Evolutionary conservation across 1,284 basidiomycete species (phyloP).

Genomic region (Apiotrichum mycotoxinovorans): DNA sequence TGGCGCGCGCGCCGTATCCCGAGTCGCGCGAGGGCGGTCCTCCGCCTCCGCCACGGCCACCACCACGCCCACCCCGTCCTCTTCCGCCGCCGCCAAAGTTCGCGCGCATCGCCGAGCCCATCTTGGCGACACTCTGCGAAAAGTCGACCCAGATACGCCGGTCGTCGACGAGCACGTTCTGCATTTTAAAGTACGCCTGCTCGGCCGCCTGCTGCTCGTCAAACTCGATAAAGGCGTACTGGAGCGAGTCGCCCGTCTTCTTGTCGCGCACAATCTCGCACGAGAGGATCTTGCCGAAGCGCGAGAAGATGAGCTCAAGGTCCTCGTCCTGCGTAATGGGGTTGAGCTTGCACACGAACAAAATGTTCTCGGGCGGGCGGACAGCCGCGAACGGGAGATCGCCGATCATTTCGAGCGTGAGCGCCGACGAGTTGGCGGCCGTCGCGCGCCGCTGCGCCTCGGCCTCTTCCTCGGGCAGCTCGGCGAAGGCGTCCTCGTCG

Average conservation of each 20-base stretch:
- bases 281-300: slow-evolving; percentile 92
- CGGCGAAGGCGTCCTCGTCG: slow-evolving; percentile 72
- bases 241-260: slow-evolving; percentile 89
- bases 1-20: slow-evolving; percentile 12
- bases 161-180: slow-evolving; percentile 98
- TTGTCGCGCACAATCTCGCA: slow-evolving; percentile 97
- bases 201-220: slow-evolving; percentile 89
- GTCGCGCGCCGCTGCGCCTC: slow-evolving; percentile 74
- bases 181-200: slow-evolving; percentile 99
- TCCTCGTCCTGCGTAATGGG: slow-evolving; percentile 93
- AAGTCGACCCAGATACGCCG: slow-evolving; percentile 98
- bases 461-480: slow-evolving; percentile 68
- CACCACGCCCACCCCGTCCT: slow-evolving; percentile 20
- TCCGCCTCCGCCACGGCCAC: slow-evolving; percentile 19
- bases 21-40: slow-evolving; percentile 13
- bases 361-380: slow-evolving; percentile 93
- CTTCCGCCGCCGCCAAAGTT: slow-evolving; percentile 38
- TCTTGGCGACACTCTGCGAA: slow-evolving; percentile 77
- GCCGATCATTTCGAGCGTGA: slow-evolving; percentile 98
- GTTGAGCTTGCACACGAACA: slow-evolving; percentile 99
- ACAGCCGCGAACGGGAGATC: slow-evolving; percentile 98
- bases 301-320: slow-evolving; percentile 92
- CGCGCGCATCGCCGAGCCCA: slow-evolving; percentile 49
- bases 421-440: slow-evolving; percentile 84
- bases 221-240: slow-evolving; percentile 99